Evolutionary conservation across 371 early-diverging fungal species (phyloP).

Genomic region (Dinochytrium kinnereticum): DNA sequence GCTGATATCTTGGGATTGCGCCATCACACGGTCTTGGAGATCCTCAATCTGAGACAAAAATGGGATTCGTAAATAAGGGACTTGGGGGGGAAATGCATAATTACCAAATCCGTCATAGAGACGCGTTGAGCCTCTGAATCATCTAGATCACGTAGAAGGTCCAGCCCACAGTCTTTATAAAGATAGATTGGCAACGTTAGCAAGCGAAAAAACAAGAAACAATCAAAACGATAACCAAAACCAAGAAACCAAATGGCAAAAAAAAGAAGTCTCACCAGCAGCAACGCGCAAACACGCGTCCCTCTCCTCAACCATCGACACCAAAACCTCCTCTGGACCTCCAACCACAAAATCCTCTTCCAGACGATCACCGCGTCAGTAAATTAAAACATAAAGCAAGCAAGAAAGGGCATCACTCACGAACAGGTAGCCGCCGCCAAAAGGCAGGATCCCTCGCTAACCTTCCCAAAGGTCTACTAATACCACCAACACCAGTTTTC

Average conservation of each 20-base stretch:
- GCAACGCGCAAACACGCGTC: background rate
- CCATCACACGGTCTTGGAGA: background rate
- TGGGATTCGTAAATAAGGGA: too few relatives aligned
- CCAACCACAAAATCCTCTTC: too few relatives aligned
- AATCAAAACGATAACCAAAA: too few relatives aligned
- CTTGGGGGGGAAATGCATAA: background rate
- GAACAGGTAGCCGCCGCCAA: background rate
- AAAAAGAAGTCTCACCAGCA: too few relatives aligned
- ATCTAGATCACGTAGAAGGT: background rate
- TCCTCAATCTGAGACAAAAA: background rate
- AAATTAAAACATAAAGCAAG: background rate
- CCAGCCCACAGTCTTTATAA: background rate
- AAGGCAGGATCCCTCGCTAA: too few relatives aligned
- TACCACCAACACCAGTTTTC: too few relatives aligned
- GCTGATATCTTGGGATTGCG: background rate
- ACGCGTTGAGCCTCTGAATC: background rate
- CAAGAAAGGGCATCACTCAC: background rate
- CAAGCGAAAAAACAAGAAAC: background rate
- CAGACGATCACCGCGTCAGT: background rate
- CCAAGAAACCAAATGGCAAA: too few relatives aligned
- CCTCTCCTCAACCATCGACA: background rate
- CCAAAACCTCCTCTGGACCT: too few relatives aligned
- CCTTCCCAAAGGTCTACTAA: too few relatives aligned
- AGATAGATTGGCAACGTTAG: too few relatives aligned
- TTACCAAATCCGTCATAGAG: background rate